These are phyloP conservation scores for Pisolithus marmoratus DNA, from an alignment of 768 basidiomycete genomes.

Conservation along the genomic window DNA sequence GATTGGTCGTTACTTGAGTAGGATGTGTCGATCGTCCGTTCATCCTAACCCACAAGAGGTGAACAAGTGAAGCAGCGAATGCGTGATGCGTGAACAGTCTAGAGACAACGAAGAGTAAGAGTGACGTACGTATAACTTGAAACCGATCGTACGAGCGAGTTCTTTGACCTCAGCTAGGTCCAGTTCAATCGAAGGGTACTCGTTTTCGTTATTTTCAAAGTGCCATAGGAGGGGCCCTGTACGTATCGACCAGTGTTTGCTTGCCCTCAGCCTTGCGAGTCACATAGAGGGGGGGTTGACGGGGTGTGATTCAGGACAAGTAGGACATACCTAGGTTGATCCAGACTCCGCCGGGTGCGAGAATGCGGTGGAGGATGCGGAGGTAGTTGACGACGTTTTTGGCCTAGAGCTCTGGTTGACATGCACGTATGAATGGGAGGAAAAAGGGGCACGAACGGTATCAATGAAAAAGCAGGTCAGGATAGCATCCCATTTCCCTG, in stretches of 20 bases:
- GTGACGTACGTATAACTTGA: slow-evolving; percentile 66
- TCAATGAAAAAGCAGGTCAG: slow-evolving; percentile 98
- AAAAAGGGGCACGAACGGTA: slow-evolving; percentile 49
- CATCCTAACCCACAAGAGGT: slow-evolving; percentile 52
- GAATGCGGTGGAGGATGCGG: slow-evolving; percentile 74
- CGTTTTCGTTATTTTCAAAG: slow-evolving; percentile 81
- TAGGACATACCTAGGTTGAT: slow-evolving; percentile 65
- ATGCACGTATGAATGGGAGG: too few relatives aligned
- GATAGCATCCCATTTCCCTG: slow-evolving; percentile 81
- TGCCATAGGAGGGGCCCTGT: slow-evolving; percentile 94
- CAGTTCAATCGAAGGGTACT: slow-evolving; percentile 82
- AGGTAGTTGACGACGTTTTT: slow-evolving; percentile 91
- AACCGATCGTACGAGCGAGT: slow-evolving; percentile 69
- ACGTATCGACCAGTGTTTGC: too few relatives aligned
- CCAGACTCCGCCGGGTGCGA: slow-evolving; percentile 87
- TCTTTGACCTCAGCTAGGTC: slow-evolving; percentile 84
- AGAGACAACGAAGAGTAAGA: background rate
- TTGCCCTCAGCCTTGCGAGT: too few relatives aligned
- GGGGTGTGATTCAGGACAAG: background rate
- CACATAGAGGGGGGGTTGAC: too few relatives aligned
- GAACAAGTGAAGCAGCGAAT: background rate
- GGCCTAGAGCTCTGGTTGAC: slow-evolving; percentile 43
- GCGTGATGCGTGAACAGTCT: background rate
- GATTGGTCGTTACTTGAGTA: slow-evolving; percentile 80
- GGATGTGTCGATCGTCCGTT: slow-evolving; percentile 72